These are phyloP conservation scores for Cruciata laevipes DNA, from an alignment of 257 asterid genomes.

Conservation along the genomic window DNA sequence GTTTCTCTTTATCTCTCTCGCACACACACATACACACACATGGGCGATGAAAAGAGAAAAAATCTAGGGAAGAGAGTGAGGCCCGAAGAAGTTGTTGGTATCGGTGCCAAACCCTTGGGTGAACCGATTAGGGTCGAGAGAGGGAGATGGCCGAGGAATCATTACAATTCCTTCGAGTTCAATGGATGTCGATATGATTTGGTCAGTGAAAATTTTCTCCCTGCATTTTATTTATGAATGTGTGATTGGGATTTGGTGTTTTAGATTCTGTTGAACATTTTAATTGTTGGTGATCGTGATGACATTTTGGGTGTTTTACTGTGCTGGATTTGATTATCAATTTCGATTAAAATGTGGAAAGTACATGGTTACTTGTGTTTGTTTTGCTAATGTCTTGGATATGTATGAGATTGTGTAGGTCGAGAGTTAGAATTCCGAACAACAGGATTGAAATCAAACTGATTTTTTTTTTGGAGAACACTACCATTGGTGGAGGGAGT, in stretches of 20 bases:
- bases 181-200: constrained; percentile 67
- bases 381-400: not conserved
- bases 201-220: constrained; percentile 30
- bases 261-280: not conserved
- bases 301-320: too few species aligned
- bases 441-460: too few species aligned
- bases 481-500: too few species aligned
- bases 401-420: not conserved
- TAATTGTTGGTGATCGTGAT: too few species aligned
- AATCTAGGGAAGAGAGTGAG: too few species aligned
- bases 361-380: too few species aligned
- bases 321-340: not conserved
- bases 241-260: not conserved
- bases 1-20: too few species aligned
- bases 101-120: constrained; percentile 65
- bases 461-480: too few species aligned
- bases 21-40: too few species aligned
- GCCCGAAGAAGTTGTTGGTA: constrained; percentile 27
- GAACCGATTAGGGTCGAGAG: constrained; percentile 57
- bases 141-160: constrained; percentile 44
- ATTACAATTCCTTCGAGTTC: constrained; percentile 49
- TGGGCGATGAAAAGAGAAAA: too few species aligned
- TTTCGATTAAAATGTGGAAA: not conserved
- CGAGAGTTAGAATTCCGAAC: not conserved
- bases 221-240: not conserved